Evolutionary conservation across 768 basidiomycete species (phyloP).

Genomic region (Xanthoconium stramineum): DNA sequence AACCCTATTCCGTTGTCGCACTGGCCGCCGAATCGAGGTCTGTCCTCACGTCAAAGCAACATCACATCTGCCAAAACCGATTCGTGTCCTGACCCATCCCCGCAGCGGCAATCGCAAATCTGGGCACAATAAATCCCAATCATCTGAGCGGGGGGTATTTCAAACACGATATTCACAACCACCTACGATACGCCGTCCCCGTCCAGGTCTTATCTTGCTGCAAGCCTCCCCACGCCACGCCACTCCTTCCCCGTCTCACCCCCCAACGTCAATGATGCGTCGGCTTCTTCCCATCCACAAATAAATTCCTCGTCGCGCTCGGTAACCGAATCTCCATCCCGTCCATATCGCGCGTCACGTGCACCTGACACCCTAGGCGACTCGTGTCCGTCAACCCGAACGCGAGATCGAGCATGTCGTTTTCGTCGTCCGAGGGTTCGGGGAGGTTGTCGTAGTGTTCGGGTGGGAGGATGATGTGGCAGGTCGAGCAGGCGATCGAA

Average conservation of each 20-base stretch:
- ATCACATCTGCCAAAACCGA: too few relatives aligned
- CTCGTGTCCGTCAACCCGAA: constrained; percentile 96
- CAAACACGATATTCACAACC: constrained; percentile 15
- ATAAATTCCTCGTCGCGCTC: constrained; percentile 94
- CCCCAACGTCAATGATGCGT: constrained; percentile 39
- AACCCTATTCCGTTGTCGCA: too few relatives aligned
- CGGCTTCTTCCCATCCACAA: constrained; percentile 76
- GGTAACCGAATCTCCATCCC: constrained; percentile 85
- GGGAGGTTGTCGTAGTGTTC: constrained; percentile 81
- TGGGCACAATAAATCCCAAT: not conserved
- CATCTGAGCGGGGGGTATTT: constrained; percentile 14
- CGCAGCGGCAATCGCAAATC: not conserved
- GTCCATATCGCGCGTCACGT: constrained; percentile 77
- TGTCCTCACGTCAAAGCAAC: too few relatives aligned
- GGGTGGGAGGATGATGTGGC: constrained; percentile 70
- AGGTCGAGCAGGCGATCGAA: constrained; percentile 95
- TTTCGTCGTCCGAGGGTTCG: constrained; percentile 97
- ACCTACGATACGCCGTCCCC: constrained; percentile 7
- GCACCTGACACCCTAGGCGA: constrained; percentile 73
- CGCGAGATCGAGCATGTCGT: constrained; percentile 97
- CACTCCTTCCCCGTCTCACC: not conserved
- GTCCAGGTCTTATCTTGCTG: too few relatives aligned
- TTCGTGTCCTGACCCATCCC: not conserved
- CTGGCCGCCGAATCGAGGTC: too few relatives aligned
- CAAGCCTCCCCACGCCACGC: not conserved